Base-by-base conservation (phyloP, 2,329 filamentous ascomycete species). In the Thielaviopsis musarum region DNA sequence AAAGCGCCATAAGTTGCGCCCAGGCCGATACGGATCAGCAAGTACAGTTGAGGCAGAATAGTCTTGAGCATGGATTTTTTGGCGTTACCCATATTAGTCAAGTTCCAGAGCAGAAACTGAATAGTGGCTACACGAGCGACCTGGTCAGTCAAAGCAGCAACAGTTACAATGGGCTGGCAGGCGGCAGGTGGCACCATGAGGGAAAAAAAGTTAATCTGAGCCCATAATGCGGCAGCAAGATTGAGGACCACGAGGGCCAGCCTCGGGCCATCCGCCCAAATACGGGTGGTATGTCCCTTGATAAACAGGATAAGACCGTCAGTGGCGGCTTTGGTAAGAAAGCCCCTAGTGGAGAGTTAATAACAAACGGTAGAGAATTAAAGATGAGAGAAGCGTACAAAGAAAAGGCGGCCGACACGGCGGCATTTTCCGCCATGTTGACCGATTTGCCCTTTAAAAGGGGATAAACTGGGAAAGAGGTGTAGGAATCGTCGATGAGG, bases 241-340 rank as follows among this genome's bases (percentile, higher is more conserved):
- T 81, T 73, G 67, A 81, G 81, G 64, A 71, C 68, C 66, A 75
- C 70, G 77, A 82, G 79, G 78, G 75, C 78, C 78, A 82, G 79
- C 79, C 79, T 81, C 78, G 76, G 74, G 71, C 77, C 76, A 70
- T 81, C 77, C 69, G 76, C 74, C 66, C 78, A 73, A 62, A 79
- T 68, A 49, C 74, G 69, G 62, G 72, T 72, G 66, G 74, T 71
- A 71, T 77, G 71, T 64, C 74, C 73, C 66, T 70, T 76, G 63
- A 70, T 64, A 62, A 73, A 71, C 62, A 73, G 69, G 64, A 77
- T 70, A 67, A 76, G 70, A 64, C 75, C 69, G 56, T 74, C 72
- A 52, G 71, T 71, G 56, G 74, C 72, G 30, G 78, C 75, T 58
- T 77, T 75, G 66, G 76, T 76, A 64, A 79, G 72, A 59, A 81